A percentile compares a stretch with the other conserved stretches of the same genome.
Evolutionary conservation across 371 early-diverging fungal genomes (phyloP).

Genomic region (Umbelopsis sp.): DNA sequence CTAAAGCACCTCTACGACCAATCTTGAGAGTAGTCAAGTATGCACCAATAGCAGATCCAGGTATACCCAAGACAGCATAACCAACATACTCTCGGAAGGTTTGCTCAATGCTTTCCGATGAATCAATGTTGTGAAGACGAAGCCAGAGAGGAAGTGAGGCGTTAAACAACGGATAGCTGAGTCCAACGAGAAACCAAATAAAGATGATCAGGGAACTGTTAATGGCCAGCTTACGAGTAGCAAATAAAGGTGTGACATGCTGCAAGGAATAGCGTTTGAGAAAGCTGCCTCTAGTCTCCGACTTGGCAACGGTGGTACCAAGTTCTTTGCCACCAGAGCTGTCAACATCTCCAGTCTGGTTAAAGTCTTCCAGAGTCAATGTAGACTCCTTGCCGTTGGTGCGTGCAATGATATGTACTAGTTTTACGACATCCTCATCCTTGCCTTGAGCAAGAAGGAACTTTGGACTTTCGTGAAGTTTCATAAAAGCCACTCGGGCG

Average conservation of each 20-base stretch:
- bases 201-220: conserved; percentile 7
- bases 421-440: conserved; percentile 59
- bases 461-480: conserved; percentile 70
- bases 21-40: not conserved
- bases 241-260: conserved; percentile 1
- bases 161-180: not conserved
- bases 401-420: conserved; percentile 55
- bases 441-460: conserved; percentile 59
- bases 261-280: not conserved
- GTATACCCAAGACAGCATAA: conserved; percentile 14
- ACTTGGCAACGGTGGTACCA: not conserved
- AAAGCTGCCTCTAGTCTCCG: not conserved
- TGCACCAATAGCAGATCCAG: conserved; percentile 13
- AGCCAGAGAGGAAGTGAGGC: conserved; percentile 5
- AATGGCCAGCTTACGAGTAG: conserved; percentile 9
- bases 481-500: conserved; percentile 57
- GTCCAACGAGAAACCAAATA: conserved; percentile 1
- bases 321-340: not conserved
- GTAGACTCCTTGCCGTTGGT: conserved; percentile 51
- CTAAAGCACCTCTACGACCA: not conserved
- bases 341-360: not conserved
- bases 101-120: not conserved
- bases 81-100: conserved; percentile 5
- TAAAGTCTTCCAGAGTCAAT: conserved; percentile 5
- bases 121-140: not conserved